These are phyloP conservation scores for Tylopilus sp. DNA, from an alignment of 768 basidiomycete genomes.

Conservation along the genomic window DNA sequence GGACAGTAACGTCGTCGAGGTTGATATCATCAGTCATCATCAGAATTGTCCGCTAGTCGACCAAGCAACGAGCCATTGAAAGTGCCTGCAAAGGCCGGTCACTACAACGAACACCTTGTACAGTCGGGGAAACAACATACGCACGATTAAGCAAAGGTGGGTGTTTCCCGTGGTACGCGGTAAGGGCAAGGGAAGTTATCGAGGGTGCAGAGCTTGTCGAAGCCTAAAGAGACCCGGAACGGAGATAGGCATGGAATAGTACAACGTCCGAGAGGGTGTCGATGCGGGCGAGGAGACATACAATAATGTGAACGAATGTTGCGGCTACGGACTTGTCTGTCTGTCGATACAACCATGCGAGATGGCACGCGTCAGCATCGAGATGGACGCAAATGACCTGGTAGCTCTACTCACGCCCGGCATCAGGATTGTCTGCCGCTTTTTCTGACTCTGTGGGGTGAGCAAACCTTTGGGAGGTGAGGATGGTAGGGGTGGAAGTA, in stretches of 20 bases:
- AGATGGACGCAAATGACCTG: neutral
- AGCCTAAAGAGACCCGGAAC: constrained; percentile 31
- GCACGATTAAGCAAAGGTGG: constrained; percentile 34
- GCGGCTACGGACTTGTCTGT: constrained; percentile 26
- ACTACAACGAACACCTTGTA: neutral
- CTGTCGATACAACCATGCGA: too few species aligned
- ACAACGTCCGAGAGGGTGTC: constrained; percentile 32
- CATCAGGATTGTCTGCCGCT: constrained; percentile 24
- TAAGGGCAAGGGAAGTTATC: constrained; percentile 38
- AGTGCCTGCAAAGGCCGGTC: constrained; percentile 15
- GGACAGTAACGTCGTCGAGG: too few species aligned
- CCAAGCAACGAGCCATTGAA: constrained; percentile 29
- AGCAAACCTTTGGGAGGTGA: constrained; percentile 21
- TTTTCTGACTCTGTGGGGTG: constrained; percentile 27
- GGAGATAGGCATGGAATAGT: constrained; percentile 38
- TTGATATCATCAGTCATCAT: constrained; percentile 26
- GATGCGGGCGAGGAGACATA: constrained; percentile 29
- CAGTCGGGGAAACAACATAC: constrained; percentile 9
- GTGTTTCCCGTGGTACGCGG: constrained; percentile 39
- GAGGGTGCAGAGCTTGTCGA: constrained; percentile 28
- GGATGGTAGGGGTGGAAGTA: constrained; percentile 26
- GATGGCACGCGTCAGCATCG: neutral
- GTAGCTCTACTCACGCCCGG: constrained; percentile 18
- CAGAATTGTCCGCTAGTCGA: constrained; percentile 26
- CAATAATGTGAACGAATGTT: constrained; percentile 29